These are phyloP conservation scores for Gyromitra esculenta DNA, from an alignment of 2,329 filamentous ascomycete species.

Conservation along the genomic window DNA sequence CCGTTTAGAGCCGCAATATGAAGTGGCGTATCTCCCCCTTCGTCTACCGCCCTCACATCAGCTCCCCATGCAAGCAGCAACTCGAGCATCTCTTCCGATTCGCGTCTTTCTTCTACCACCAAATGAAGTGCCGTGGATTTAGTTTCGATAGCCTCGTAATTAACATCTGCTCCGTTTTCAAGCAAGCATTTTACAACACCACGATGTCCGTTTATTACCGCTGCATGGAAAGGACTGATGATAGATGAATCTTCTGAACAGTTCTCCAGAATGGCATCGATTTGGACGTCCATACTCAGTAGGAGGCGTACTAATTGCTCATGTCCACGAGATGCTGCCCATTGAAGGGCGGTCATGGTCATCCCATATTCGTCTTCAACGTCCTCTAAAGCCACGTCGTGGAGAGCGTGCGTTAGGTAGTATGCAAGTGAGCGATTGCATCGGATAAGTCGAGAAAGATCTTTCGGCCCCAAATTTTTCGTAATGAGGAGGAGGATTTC, in stretches of 20 bases:
- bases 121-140: constrained; percentile 1
- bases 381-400: constrained; percentile 9
- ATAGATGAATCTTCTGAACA: background rate
- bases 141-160: constrained; percentile 5
- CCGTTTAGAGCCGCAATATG: constrained; percentile 1
- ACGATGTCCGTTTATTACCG: background rate
- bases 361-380: background rate
- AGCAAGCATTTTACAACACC: background rate
- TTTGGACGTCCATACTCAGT: background rate
- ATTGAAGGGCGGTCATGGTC: constrained; percentile 15
- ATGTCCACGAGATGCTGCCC: constrained; percentile 13
- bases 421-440: constrained; percentile 1
- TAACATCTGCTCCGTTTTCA: background rate
- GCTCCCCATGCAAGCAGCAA: constrained; percentile 7
- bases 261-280: background rate
- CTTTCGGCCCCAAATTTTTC: background rate
- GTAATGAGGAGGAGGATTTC: constrained; percentile 22
- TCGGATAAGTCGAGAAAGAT: constrained; percentile 13
- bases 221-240: constrained; percentile 2
- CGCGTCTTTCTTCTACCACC: background rate
- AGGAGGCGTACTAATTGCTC: constrained; percentile 13
- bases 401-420: constrained; percentile 3
- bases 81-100: constrained; percentile 8
- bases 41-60: constrained; percentile 16
- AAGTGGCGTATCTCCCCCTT: constrained; percentile 13